Percentiles rank a stretch among this genome's conserved stretches.
Evolutionary conservation across 23 red algal genomes (phyloP).

Genomic region (Chondrus crispus): DNA sequence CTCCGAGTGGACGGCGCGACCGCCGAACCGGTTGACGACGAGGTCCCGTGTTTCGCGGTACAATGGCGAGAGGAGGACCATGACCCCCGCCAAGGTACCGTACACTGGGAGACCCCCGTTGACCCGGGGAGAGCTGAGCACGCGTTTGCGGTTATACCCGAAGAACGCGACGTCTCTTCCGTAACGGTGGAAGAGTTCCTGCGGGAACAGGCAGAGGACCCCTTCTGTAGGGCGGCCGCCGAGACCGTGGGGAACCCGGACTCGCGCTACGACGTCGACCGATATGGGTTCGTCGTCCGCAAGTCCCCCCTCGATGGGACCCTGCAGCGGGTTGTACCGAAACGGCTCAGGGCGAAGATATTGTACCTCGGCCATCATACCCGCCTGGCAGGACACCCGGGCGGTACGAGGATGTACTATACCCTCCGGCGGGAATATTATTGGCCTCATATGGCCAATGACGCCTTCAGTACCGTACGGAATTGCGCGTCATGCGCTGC

Average conservation of each 20-base stretch:
- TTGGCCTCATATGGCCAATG: slow-evolving; percentile 35
- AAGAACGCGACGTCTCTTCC: neutral
- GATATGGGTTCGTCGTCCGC: neutral
- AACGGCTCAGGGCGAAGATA: neutral
- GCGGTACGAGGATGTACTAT: slow-evolving; percentile 10
- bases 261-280: neutral
- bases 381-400: slow-evolving; percentile 8
- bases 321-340: neutral
- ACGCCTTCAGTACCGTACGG: neutral
- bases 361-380: slow-evolving; percentile 10
- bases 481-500: slow-evolving; percentile 10
- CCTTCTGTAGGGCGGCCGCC: neutral
- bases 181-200: slow-evolving; percentile 5
- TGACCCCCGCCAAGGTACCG: neutral
- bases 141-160: neutral
- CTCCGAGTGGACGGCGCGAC: too few species aligned
- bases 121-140: neutral
- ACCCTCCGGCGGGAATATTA: slow-evolving; percentile 5
- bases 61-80: neutral
- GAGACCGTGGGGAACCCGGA: neutral
- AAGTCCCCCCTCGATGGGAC: neutral
- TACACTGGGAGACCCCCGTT: neutral
- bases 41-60: neutral
- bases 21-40: neutral
- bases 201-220: neutral